Base-by-base conservation (phyloP, 768 basidiomycete species). In the Agaricus blazei region DNA sequence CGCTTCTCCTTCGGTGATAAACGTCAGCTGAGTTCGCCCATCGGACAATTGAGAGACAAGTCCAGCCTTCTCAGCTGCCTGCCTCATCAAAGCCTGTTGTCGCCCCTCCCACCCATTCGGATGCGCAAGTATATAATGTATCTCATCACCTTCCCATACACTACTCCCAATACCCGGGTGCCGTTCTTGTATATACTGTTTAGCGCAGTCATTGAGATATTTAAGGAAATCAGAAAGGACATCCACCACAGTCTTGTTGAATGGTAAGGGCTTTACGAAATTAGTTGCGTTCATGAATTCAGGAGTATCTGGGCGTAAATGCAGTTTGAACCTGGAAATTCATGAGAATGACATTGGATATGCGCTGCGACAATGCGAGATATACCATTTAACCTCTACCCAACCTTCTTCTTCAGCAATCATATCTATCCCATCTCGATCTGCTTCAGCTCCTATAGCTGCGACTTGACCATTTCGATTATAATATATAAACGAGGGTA, bases 91-190 rank as follows among this genome's bases (percentile, higher is more conserved):
- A 12, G 62, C 66, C 59, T 84, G 82, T 56, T 85, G 83, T 0
- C 61, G 63, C 0, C 78, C 79, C 52, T 77, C 82, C 83, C 82
- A 85, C 0, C 80, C 82, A 58, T 84, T 84, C 9, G 83, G 83
- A 57, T 84, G 82, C 1, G 75, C 73, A 19, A 85, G 70, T 6
- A 85, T 70, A 58, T 74, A 78, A 37, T 80, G 75, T 34, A 79
- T 72, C 57, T 75, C 70, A 15, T 79, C 52, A 6, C 74, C 73
- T 7, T 59, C 63, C 81, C 79, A 82, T 3, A 82, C 56, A 11
- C 65, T 63, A 9, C 27, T 54, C 1, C 82, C 80, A 54, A 50
- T 54, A 28, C 68, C 70, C 0, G 68, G 60, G 43, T 79, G 75
- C 3, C 72, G 68, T n/a, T 81, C 77, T 37, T 65, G 56, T 45